phyloP scores from a whole-genome alignment of 257 asterid genomes.

The Striga asiatica region DNA sequence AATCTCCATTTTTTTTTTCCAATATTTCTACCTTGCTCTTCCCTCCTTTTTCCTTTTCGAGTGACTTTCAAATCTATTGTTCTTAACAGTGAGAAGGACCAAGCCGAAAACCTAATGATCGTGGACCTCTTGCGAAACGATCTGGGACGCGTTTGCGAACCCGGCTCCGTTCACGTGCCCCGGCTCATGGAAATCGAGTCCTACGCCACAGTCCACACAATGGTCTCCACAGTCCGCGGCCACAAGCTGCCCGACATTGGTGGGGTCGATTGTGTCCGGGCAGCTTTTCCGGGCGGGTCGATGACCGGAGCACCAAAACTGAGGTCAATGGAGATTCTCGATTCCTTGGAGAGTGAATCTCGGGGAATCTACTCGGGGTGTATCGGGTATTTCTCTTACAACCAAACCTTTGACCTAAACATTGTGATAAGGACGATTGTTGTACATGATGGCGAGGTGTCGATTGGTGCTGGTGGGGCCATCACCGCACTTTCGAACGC shows the following conservation, averaged over 20 bases:
- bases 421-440: conserved; percentile 76
- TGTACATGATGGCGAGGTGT: conserved; percentile 65
- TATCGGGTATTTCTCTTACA: conserved; percentile 82
- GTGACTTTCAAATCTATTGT: not conserved
- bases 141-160: conserved; percentile 95
- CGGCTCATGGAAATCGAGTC: conserved; percentile 92
- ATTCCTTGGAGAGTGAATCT: conserved; percentile 66
- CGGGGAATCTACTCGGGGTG: conserved; percentile 93
- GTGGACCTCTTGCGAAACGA: conserved; percentile 94
- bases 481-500: conserved; percentile 79
- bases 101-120: conserved; percentile 96
- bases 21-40: too few relatives aligned
- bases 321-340: conserved; percentile 92
- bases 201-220: conserved; percentile 89
- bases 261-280: conserved; percentile 68
- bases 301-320: conserved; percentile 99
- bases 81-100: conserved; percentile 81
- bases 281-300: conserved; percentile 98
- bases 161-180: conserved; percentile 92
- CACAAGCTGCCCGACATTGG: conserved; percentile 41
- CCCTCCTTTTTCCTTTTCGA: too few relatives aligned
- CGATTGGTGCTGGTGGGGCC: conserved; percentile 94
- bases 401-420: conserved; percentile 88
- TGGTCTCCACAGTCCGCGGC: conserved; percentile 90
- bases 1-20: not conserved